These are phyloP conservation scores for Barnettozyma sp. DNA, from an alignment of 805 yeast species.

Conservation along the genomic window DNA sequence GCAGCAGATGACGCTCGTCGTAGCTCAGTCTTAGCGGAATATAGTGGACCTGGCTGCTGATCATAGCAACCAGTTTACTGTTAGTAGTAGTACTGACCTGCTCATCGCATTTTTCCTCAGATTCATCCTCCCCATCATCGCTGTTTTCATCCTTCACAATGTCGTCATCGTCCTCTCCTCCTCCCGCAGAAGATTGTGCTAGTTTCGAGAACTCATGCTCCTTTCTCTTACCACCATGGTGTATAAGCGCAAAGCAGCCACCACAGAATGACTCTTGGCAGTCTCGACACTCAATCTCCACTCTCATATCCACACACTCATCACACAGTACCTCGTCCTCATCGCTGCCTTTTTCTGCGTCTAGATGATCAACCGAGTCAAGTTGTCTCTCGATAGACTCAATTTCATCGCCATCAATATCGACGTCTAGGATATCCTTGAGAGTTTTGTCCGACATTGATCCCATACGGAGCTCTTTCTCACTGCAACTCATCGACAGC, in stretches of 20 bases:
- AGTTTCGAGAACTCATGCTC: slow-evolving; percentile 33
- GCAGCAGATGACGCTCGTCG: slow-evolving; percentile 62
- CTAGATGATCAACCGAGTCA: slow-evolving; percentile 15
- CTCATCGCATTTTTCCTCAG: slow-evolving; percentile 2
- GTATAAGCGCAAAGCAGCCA: slow-evolving; percentile 63
- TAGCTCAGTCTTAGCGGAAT: slow-evolving; percentile 64
- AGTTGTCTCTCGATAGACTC: slow-evolving; percentile 22
- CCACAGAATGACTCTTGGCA: slow-evolving; percentile 66
- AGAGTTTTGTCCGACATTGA: slow-evolving; percentile 23
- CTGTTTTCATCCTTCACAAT: slow-evolving; percentile 1
- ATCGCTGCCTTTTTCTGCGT: slow-evolving; percentile 10
- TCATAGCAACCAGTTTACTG: slow-evolving; percentile 17
- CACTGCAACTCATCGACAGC: too few species aligned
- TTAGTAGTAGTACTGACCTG: too few species aligned
- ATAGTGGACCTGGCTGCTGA: slow-evolving; percentile 41
- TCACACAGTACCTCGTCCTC: slow-evolving; percentile 44
- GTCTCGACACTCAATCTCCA: slow-evolving; percentile 50
- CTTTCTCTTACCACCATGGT: slow-evolving; percentile 59
- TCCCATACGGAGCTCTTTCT: too few species aligned
- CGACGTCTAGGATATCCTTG: slow-evolving; percentile 34
- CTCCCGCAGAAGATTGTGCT: slow-evolving; percentile 15
- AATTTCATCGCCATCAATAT: slow-evolving; percentile 28
- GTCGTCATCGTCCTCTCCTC: slow-evolving; percentile 14
- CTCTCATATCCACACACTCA: slow-evolving; percentile 70
- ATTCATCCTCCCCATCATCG: neutral